Conservation (phyloP, 2,329 filamentous ascomycete genomes). For the Calonectria pauciramosa region DNA sequence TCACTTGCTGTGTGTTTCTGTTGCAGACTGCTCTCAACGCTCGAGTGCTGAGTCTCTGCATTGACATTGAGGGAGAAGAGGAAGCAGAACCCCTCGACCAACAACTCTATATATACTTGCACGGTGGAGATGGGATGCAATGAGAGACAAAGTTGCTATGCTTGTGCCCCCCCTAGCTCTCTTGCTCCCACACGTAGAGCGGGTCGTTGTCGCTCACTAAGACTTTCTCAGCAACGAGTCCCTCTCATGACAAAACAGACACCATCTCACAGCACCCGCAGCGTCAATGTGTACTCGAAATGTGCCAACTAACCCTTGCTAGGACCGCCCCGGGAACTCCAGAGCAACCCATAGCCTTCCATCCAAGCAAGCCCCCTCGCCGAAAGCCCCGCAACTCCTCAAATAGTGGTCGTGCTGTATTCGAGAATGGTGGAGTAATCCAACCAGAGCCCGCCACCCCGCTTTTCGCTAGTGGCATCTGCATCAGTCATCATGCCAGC, state of each 20-base stretch:
- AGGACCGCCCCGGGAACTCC: neutral
- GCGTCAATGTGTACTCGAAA: neutral
- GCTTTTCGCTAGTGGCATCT: conserved; percentile 36
- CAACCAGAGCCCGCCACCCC: conserved; percentile 28
- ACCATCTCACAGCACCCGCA: conserved; percentile 3
- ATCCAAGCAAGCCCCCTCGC: conserved; percentile 8
- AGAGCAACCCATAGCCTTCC: conserved; percentile 10
- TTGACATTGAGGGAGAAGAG: conserved; percentile 34
- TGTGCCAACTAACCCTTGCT: conserved; percentile 1
- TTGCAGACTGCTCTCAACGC: conserved; percentile 30
- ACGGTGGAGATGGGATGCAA: conserved; percentile 11
- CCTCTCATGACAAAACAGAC: conserved; percentile 32
- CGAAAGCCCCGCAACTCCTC: conserved; percentile 15
- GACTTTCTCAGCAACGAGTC: conserved; percentile 39
- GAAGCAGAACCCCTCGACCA: conserved; percentile 5
- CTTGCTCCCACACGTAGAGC: neutral
- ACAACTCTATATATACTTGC: conserved; percentile 39
- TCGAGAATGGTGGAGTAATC: conserved; percentile 47
- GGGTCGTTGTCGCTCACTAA: conserved; percentile 36
- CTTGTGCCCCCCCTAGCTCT: neutral
- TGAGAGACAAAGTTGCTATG: neutral
- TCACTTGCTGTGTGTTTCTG: conserved; percentile 21
- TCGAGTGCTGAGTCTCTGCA: conserved; percentile 37
- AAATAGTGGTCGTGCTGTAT: conserved; percentile 19
- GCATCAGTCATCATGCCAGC: conserved; percentile 33